Base-by-base conservation (phyloP, 2,329 filamentous ascomycete genomes). In the Trichophyton schoenleinii region DNA sequence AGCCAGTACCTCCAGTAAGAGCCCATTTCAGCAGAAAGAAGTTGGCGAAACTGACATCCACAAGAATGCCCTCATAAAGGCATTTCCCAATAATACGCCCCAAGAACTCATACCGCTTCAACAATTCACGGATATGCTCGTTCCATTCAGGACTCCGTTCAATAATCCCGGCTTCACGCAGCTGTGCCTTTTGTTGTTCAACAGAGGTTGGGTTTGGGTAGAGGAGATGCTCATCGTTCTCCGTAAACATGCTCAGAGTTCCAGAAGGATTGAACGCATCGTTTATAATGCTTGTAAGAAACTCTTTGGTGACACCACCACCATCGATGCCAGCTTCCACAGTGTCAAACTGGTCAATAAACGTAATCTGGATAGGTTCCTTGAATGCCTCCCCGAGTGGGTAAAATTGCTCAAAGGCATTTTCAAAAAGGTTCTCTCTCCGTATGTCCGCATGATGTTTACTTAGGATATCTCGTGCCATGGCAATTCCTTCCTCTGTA, bases 11-110 rank as follows among this genome's bases (percentile, higher is more conserved):
- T 15, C 87, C 87, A 9, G 87, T 86, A 60, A 92, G 81, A 1
- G 91, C 85, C 94, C 94, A 99, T 72, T 97, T 96, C 63, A 96
- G 82, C 5, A 99, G 81, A 75, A 99, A 99, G 77, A 99, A 99
- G 0, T 89, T 87, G 0, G 92, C 91, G 77, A 99, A 99, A 58
- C 85, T 85, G 63, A 96, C 86, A 73, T 99, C 91, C 55, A 97
- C 86, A 2, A 99, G 80, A 52, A 99, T 97, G 0, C 91, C 91
- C 75, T 99, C 94, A 70, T 99, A 99, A 69, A 99, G 79, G 74
- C 94, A 99, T 72, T 99, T 99, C 9, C 94, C 94, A 28, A 99
- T 86, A 31, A 99, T 83, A 2, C 94, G 87, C 0, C 94, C 94
- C 0, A 97, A 79, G 66, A 99, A 99, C 70, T 97, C 91, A 70